Evolutionary conservation across 805 yeast genomes (phyloP).

Genomic region (Candida sanyiensis): DNA sequence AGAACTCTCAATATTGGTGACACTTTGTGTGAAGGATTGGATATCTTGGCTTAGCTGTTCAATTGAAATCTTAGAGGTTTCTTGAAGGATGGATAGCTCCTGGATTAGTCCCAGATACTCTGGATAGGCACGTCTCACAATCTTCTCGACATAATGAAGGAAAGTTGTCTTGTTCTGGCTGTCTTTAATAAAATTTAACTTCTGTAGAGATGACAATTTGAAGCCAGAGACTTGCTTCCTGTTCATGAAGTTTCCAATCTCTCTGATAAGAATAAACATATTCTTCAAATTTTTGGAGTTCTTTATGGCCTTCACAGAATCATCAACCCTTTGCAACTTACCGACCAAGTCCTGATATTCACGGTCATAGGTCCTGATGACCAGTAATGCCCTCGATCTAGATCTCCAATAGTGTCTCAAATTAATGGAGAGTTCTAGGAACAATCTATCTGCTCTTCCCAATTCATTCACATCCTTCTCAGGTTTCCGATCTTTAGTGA

Average conservation of each 20-base stretch:
- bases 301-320: conserved; percentile 48
- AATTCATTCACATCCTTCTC: conserved; percentile 51
- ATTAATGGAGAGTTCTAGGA: conserved; percentile 61
- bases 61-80: conserved; percentile 54
- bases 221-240: conserved; percentile 67
- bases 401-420: conserved; percentile 68
- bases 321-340: conserved; percentile 54
- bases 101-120: conserved; percentile 55
- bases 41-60: conserved; percentile 60
- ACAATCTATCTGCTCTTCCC: conserved; percentile 66
- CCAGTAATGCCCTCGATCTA: conserved; percentile 56
- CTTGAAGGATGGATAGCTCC: conserved; percentile 47
- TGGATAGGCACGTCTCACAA: conserved; percentile 60
- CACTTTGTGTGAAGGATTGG: conserved; percentile 43
- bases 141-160: conserved; percentile 67
- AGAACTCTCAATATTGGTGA: conserved; percentile 47
- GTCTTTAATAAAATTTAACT: conserved; percentile 64
- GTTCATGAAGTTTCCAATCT: conserved; percentile 78
- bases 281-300: conserved; percentile 49
- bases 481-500: conserved; percentile 34
- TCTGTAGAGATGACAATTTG: conserved; percentile 59
- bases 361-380: conserved; percentile 51
- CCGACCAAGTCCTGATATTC: conserved; percentile 58
- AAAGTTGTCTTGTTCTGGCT: conserved; percentile 64
- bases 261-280: conserved; percentile 59